These are phyloP conservation scores for Trametes versicolor DNA, from an alignment of 1,284 basidiomycete genomes.

Conservation along the genomic window DNA sequence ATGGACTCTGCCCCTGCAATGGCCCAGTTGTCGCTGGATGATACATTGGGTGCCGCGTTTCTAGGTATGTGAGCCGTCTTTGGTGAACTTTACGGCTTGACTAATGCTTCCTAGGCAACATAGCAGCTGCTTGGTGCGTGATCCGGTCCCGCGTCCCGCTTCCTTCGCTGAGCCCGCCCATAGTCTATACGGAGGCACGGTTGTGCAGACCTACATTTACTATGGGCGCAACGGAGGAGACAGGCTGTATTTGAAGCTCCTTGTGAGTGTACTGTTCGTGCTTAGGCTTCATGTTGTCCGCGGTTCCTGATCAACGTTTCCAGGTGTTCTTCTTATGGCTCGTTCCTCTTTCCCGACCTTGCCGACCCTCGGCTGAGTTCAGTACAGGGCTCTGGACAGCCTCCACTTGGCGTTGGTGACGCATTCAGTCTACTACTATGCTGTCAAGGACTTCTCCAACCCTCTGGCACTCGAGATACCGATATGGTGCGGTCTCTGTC, in stretches of 20 bases:
- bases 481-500: slow-evolving; percentile 22
- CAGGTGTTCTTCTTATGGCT: slow-evolving; percentile 35
- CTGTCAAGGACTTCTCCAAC: slow-evolving; percentile 31
- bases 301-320: background rate
- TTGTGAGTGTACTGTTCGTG: slow-evolving; percentile 26
- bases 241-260: slow-evolving; percentile 30
- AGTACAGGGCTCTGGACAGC: slow-evolving; percentile 31
- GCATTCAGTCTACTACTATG: slow-evolving; percentile 34
- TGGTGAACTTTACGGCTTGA: background rate
- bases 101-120: slow-evolving; percentile 16
- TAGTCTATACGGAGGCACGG: slow-evolving; percentile 40
- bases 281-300: background rate
- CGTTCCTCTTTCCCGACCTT: background rate
- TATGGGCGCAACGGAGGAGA: slow-evolving; percentile 35
- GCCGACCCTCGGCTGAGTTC: background rate
- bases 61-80: slow-evolving; percentile 18
- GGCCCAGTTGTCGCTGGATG: slow-evolving; percentile 24
- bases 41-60: slow-evolving; percentile 34
- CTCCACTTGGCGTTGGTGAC: slow-evolving; percentile 33
- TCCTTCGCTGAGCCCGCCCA: background rate
- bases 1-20: slow-evolving; percentile 2
- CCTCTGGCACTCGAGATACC: slow-evolving; percentile 21
- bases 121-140: slow-evolving; percentile 30
- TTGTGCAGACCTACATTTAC: slow-evolving; percentile 40
- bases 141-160: background rate